A percentile compares a stretch with the other conserved stretches of the same genome.
Evolutionary conservation across 1,139 yeast species (phyloP).

Genomic region (Blastobotrys persicus): DNA sequence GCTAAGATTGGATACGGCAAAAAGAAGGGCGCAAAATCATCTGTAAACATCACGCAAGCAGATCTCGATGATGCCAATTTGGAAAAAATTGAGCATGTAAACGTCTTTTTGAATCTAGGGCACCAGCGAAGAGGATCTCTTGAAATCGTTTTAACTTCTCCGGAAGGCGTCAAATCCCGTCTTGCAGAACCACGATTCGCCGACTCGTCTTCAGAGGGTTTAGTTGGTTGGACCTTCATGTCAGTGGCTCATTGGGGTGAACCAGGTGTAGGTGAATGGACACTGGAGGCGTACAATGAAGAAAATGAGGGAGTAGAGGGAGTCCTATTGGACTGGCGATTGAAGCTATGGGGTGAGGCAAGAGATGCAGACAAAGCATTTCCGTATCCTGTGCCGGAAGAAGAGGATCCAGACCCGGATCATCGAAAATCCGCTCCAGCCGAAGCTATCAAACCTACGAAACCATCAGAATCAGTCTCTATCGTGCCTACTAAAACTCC

Average conservation of each 20-base stretch:
- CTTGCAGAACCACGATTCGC: slow-evolving; percentile 67
- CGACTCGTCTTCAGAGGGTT: slow-evolving; percentile 62
- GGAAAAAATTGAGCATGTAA: slow-evolving; percentile 78
- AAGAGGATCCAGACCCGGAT: slow-evolving; percentile 20
- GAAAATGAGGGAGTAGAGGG: slow-evolving; percentile 43
- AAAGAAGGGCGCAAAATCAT: slow-evolving; percentile 39
- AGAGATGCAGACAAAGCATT: slow-evolving; percentile 60
- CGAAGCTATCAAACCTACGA: slow-evolving; percentile 6
- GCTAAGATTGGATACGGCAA: slow-evolving; percentile 26
- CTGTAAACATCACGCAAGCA: slow-evolving; percentile 48
- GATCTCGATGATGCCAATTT: slow-evolving; percentile 58
- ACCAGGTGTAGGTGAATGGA: slow-evolving; percentile 79
- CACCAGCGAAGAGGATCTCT: slow-evolving; percentile 69
- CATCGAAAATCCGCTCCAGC: slow-evolving; percentile 13
- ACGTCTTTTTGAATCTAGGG: slow-evolving; percentile 70
- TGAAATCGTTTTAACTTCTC: slow-evolving; percentile 65
- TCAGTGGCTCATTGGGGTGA: slow-evolving; percentile 99
- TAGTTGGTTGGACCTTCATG: slow-evolving; percentile 87
- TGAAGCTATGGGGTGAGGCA: slow-evolving; percentile 79
- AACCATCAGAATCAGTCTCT: slow-evolving; percentile 9
- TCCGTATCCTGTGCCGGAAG: slow-evolving; percentile 34
- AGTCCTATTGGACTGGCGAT: slow-evolving; percentile 64
- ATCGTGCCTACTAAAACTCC: slow-evolving; percentile 15
- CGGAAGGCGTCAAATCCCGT: slow-evolving; percentile 68
- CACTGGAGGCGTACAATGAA: slow-evolving; percentile 55